phyloP scores from a whole-genome alignment of 495 filamentous ascomycete species.

The Lepidopterella palustris region DNA sequence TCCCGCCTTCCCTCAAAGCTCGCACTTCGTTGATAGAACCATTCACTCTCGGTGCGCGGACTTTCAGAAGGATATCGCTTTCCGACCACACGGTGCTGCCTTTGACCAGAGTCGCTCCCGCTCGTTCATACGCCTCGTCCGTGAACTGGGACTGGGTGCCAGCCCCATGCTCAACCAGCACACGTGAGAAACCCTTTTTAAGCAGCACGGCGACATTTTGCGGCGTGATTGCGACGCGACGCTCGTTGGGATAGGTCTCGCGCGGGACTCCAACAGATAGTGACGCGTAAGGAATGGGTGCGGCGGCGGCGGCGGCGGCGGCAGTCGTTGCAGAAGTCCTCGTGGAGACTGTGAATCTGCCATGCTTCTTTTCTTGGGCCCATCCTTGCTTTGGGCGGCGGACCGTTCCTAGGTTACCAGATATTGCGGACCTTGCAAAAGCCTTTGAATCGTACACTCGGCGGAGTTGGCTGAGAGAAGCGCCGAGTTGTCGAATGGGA shows the following conservation, averaged over 20 bases:
- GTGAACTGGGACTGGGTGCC: slow-evolving; percentile 66
- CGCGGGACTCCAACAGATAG: slow-evolving; percentile 65
- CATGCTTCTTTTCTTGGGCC: no score
- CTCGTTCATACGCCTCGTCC: slow-evolving; percentile 62
- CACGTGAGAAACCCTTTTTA: slow-evolving; percentile 70
- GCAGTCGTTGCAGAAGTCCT: no score
- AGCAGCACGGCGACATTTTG: slow-evolving; percentile 68
- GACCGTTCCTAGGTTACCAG: no score
- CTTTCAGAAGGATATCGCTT: slow-evolving; percentile 72
- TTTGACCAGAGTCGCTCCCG: slow-evolving; percentile 66
- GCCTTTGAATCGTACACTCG: no score
- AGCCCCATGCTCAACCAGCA: slow-evolving; percentile 68
- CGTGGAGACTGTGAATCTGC: no score
- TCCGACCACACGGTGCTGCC: slow-evolving; percentile 55
- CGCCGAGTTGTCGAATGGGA: no score
- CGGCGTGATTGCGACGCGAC: slow-evolving; percentile 71
- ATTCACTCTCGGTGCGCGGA: slow-evolving; percentile 57
- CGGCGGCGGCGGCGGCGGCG: no score
- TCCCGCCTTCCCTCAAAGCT: slow-evolving; percentile 53
- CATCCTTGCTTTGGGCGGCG: no score
- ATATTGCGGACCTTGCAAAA: no score
- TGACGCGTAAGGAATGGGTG: slow-evolving; percentile 61
- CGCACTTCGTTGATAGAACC: slow-evolving; percentile 52
- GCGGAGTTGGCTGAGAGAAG: no score
- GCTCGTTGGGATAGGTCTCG: slow-evolving; percentile 64